Evolutionary conservation across 441 rosid species (phyloP), one percentile per base, ranked within the genome.

Genomic region (Pelargonium fulgidum): DNA sequence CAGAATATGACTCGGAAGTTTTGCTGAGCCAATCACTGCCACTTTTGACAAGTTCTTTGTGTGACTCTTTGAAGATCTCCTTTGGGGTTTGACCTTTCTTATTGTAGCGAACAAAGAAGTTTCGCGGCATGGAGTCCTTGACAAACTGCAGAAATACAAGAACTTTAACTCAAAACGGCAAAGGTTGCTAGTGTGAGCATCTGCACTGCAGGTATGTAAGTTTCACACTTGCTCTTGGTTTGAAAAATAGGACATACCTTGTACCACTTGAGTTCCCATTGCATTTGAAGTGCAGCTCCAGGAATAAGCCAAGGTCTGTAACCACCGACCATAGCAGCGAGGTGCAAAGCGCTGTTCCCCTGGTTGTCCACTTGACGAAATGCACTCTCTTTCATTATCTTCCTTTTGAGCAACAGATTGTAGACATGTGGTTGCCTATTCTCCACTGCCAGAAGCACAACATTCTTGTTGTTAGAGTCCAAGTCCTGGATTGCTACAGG

Each of bases 191-290:
- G 41, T 36, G 41, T 36, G 7, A 4, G 7, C 41, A 36, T 36
- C 41, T 36, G 41, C 41, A 36, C 41, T 36, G 41, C 41, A 36
- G 41, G 41, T 1, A 36, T 36, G 41, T 29, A 29, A 29, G 36
- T 36, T 36, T 36, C 41, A 5, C 41, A 36, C 7, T 36, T 36
- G 41, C 41, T 36, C 13, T 48, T 48, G 41, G 14, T 19, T 14
- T 19, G 39, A 10, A 3, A 13, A 12, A 12, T 20, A 0, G 22
- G 16, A 3, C 56, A 16, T 78, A 84, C 84, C 84, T 82, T 54
- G 29, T 54, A 80, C 88, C 86, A 84, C 73, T 77, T 84, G 19
- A 80, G 33, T 54, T 82, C 86, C 84, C 84, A 79, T 68, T 84
- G 81, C 85, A 84, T 82, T 29, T 82, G 83, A 11, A 84, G 54